phyloP scores from a whole-genome alignment of 345 rosid species.

The Corymbia maculata region DNA sequence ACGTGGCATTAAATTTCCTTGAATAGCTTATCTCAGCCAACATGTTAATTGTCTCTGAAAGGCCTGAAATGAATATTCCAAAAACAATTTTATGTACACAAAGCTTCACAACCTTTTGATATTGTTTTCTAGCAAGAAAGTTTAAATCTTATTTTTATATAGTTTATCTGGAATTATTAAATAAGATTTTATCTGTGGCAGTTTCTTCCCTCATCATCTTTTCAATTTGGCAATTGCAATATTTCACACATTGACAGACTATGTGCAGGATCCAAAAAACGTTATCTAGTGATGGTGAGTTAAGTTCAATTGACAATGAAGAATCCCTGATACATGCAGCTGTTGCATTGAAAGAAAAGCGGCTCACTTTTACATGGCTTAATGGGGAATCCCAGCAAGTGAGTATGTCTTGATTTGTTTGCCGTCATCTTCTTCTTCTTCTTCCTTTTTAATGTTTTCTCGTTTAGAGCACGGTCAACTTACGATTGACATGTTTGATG shows the following conservation, averaged over 20 bases:
- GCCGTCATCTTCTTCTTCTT: not conserved
- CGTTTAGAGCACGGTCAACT: not conserved
- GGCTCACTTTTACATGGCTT: conserved; percentile 84
- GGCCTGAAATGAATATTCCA: not conserved
- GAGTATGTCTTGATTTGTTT: conserved; percentile 7
- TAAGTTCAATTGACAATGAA: conserved; percentile 24
- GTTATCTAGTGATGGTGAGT: conserved; percentile 27
- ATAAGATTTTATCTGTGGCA: not conserved
- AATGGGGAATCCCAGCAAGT: conserved; percentile 88
- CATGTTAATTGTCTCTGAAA: not conserved
- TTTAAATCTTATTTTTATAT: not conserved
- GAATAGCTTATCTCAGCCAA: not conserved
- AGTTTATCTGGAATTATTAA: not conserved
- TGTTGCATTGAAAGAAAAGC: conserved; percentile 43
- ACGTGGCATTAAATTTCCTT: not conserved
- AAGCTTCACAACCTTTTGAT: not conserved
- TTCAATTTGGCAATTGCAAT: conserved; percentile 2
- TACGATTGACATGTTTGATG: not conserved
- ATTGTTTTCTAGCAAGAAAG: not conserved
- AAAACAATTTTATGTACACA: not conserved
- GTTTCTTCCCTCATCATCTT: not conserved
- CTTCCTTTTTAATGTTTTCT: not conserved
- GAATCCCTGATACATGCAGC: conserved; percentile 21
- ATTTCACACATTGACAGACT: conserved; percentile 48
- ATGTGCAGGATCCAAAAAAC: conserved; percentile 74